A percentile compares a stretch with the other conserved stretches of the same genome.
Evolutionary conservation across 371 early-diverging fungal species (phyloP).

Genomic region (Saksenaea oblongispora): DNA sequence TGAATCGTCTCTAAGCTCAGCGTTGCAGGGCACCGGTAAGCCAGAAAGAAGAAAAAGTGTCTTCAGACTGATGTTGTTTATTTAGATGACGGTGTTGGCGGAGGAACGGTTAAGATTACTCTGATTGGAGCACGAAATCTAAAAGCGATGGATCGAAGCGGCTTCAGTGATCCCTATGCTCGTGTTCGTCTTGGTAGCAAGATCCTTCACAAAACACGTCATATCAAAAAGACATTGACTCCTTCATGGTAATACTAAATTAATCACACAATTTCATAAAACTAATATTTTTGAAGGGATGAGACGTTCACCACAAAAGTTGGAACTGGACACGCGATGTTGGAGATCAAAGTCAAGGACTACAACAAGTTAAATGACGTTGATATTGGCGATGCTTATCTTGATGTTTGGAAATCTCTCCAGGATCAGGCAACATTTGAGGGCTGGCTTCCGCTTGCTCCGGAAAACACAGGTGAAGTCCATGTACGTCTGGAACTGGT

Average conservation of each 20-base stretch:
- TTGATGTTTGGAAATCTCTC: conserved; percentile 51
- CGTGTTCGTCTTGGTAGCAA: conserved; percentile 62
- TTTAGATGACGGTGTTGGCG: conserved; percentile 17
- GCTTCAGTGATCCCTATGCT: conserved; percentile 66
- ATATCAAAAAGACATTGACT: conserved; percentile 74
- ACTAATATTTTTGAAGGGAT: conserved; percentile 20
- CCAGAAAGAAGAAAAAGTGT: not conserved
- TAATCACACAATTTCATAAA: not conserved
- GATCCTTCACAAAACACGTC: conserved; percentile 72
- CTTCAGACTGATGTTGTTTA: not conserved
- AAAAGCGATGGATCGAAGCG: conserved; percentile 61
- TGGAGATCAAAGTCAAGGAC: conserved; percentile 70
- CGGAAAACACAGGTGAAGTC: conserved; percentile 47
- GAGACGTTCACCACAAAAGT: conserved; percentile 36
- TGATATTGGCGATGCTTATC: conserved; percentile 62
- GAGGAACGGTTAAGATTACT: conserved; percentile 42
- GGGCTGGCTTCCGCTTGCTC: conserved; percentile 46
- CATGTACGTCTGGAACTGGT: conserved; percentile 31
- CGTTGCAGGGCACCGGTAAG: conserved; percentile 7
- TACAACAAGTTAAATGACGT: conserved; percentile 73
- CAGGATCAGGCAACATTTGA: conserved; percentile 39
- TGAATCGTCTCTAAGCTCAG: not conserved
- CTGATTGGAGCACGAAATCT: conserved; percentile 59
- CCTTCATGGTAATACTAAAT: conserved; percentile 59
- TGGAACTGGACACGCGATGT: conserved; percentile 26